Percentiles rank a stretch among this genome's conserved stretches.
Evolutionary conservation across 768 basidiomycete genomes (phyloP).

Genomic region (Agaricus sinodeliciosus): DNA sequence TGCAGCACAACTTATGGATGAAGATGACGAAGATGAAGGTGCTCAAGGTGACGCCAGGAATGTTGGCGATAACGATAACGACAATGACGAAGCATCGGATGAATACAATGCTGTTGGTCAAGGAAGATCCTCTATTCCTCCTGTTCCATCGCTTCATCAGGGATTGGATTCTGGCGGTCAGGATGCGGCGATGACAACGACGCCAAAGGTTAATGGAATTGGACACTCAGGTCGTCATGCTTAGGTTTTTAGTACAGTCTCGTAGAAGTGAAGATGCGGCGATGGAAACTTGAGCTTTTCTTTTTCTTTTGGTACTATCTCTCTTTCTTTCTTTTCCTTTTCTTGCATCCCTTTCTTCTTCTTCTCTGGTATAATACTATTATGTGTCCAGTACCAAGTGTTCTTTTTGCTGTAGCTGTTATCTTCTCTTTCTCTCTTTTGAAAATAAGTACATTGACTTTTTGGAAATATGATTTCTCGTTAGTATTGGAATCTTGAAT

Average conservation of each 20-base stretch:
- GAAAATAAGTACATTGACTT: no score
- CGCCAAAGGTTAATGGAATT: constrained; percentile 23
- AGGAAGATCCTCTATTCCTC: background rate
- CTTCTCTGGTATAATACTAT: no score
- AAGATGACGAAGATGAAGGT: constrained; percentile 54
- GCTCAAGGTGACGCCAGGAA: constrained; percentile 17
- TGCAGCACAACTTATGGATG: constrained; percentile 55
- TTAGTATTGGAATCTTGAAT: no score
- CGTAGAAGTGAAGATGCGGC: no score
- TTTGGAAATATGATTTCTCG: no score
- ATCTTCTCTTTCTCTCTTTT: no score
- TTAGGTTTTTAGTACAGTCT: background rate
- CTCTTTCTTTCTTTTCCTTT: no score
- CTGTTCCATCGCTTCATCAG: constrained; percentile 4
- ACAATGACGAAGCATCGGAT: constrained; percentile 4
- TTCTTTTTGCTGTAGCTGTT: no score
- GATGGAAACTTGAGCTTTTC: no score
- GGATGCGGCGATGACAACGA: background rate
- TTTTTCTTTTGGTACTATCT: no score
- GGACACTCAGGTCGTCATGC: constrained; percentile 6
- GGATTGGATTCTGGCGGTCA: background rate
- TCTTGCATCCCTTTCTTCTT: no score
- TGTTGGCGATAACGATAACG: constrained; percentile 21
- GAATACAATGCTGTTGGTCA: background rate
- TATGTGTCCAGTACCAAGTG: no score